These are phyloP conservation scores for Calendula officinalis DNA, from an alignment of 129 eudicot genomes.

Conservation along the genomic window DNA sequence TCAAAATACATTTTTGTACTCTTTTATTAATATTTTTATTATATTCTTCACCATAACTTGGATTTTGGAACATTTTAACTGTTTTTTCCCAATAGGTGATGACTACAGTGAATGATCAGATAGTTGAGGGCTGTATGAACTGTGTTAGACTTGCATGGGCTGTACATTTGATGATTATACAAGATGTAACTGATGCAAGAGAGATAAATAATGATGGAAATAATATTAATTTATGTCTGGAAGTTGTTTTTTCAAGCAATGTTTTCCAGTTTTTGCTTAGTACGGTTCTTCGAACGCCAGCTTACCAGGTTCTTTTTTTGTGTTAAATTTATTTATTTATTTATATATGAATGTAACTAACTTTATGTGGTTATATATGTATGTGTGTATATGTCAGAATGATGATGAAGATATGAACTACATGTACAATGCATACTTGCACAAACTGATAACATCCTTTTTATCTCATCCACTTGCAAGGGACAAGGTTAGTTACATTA, in stretches of 20 bases:
- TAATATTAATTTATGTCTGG: constrained; percentile 69
- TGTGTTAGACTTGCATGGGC: constrained; percentile 95
- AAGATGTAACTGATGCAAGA: constrained; percentile 56
- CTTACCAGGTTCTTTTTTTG: constrained; percentile 68
- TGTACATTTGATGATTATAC: constrained; percentile 74
- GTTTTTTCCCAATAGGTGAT: constrained; percentile 51
- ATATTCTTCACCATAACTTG: not conserved
- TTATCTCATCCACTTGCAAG: constrained; percentile 93
- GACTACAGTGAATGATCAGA: constrained; percentile 61
- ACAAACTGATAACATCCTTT: constrained; percentile 85
- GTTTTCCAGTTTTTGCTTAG: constrained; percentile 81
- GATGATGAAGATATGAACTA: constrained; percentile 96
- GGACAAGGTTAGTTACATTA: constrained; percentile 70
- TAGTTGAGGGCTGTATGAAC: constrained; percentile 69
- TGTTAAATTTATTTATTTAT: not conserved
- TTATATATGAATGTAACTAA: constrained; percentile 3
- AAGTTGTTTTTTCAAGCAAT: constrained; percentile 68
- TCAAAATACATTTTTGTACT: constrained; percentile 7
- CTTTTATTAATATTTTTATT: not conserved
- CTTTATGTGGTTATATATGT: constrained; percentile 16
- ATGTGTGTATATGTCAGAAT: constrained; percentile 46
- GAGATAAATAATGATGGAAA: constrained; percentile 52
- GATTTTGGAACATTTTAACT: constrained; percentile 16
- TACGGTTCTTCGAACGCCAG: constrained; percentile 76
- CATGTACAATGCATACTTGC: constrained; percentile 90